Conservation (phyloP, 371 early-diverging fungal genomes). For the Mucor piriformis region DNA sequence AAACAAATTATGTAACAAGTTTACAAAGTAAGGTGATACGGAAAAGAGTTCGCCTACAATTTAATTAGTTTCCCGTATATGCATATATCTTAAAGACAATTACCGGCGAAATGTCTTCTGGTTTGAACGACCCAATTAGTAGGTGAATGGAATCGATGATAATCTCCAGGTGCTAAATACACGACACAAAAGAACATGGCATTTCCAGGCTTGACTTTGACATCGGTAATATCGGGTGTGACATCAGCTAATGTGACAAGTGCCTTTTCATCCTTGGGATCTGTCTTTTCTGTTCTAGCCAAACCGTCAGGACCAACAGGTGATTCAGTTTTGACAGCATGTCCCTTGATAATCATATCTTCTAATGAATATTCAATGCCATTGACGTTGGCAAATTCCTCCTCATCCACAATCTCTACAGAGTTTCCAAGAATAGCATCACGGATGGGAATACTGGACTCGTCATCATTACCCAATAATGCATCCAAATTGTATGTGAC, state of each 20-base stretch:
- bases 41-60: conserved; percentile 86
- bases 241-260: conserved; percentile 28
- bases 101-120: conserved; percentile 81
- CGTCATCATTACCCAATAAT: conserved; percentile 75
- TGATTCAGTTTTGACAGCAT: conserved; percentile 33
- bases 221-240: conserved; percentile 30
- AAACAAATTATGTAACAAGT: conserved; percentile 83
- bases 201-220: conserved; percentile 67
- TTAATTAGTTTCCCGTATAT: no score
- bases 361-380: conserved; percentile 90
- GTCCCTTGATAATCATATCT: conserved; percentile 70
- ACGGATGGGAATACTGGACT: conserved; percentile 35
- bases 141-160: conserved; percentile 98
- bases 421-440: conserved; percentile 51
- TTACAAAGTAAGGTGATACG: conserved; percentile 90
- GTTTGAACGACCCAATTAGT: conserved; percentile 89
- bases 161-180: conserved; percentile 97
- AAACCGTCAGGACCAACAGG: conserved; percentile 50
- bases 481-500: conserved; percentile 87
- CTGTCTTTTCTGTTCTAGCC: conserved; percentile 27
- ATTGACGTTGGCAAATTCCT: conserved; percentile 87
- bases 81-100: not conserved
- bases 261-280: conserved; percentile 24
- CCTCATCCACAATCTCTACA: conserved; percentile 55
- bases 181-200: conserved; percentile 87